These are phyloP conservation scores for Clonostachys chloroleuca DNA, from an alignment of 2,329 filamentous ascomycete species.

Conservation along the genomic window DNA sequence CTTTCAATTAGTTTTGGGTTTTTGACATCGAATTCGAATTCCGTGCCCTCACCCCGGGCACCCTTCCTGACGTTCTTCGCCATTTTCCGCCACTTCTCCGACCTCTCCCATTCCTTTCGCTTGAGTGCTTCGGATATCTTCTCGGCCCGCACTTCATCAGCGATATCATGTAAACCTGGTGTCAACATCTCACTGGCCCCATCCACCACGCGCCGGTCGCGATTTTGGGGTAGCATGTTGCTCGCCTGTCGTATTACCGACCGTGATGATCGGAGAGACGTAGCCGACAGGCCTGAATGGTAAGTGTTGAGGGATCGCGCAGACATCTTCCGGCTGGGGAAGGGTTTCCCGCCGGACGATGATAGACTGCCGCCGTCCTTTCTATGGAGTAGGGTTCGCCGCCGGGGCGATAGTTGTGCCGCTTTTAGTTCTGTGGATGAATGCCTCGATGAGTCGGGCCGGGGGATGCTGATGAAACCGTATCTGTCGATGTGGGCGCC, in stretches of 20 bases:
- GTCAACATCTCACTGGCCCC: conserved; percentile 65
- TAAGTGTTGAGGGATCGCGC: conserved; percentile 56
- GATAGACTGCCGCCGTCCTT: conserved; percentile 28
- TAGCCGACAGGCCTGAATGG: conserved; percentile 43
- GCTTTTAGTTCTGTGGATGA: conserved; percentile 35
- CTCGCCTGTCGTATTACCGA: conserved; percentile 52
- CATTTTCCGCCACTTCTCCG: conserved; percentile 67
- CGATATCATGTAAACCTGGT: conserved; percentile 50
- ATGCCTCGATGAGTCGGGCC: conserved; percentile 30
- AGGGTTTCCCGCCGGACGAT: conserved; percentile 30
- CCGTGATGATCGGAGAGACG: conserved; percentile 47
- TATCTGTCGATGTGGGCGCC: conserved; percentile 62
- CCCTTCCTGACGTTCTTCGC: conserved; percentile 50
- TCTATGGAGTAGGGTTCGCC: conserved; percentile 38
- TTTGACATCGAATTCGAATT: conserved; percentile 75
- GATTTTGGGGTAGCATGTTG: conserved; percentile 57
- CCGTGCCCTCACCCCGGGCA: conserved; percentile 50
- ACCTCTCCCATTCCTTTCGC: conserved; percentile 56
- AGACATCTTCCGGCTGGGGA: conserved; percentile 50
- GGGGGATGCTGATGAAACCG: conserved; percentile 56
- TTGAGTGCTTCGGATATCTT: conserved; percentile 51
- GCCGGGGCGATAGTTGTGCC: conserved; percentile 36
- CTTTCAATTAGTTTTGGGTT: conserved; percentile 84
- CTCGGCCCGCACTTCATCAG: conserved; percentile 49
- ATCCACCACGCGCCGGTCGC: conserved; percentile 56